Conservation (phyloP, 2,329 filamentous ascomycete species). For the Ophiostoma perfectum region DNA sequence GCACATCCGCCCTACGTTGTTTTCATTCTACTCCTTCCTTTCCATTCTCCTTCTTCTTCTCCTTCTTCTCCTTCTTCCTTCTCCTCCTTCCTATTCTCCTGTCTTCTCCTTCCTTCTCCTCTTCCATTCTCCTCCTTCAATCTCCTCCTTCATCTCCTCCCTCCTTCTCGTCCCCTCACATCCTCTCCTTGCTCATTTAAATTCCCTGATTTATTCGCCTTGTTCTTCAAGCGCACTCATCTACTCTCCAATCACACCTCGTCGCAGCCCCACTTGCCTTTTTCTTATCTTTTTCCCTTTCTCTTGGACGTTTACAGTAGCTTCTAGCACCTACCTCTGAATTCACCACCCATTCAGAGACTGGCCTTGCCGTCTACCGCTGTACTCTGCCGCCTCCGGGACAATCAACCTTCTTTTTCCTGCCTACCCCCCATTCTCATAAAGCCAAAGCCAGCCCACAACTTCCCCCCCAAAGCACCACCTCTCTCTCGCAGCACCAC, state of each 20-base stretch:
- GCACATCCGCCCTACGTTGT: too few species aligned
- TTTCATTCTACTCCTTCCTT: too few species aligned
- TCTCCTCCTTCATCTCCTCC: not conserved
- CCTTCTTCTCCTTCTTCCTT: not conserved
- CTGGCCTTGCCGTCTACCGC: not conserved
- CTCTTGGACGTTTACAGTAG: not conserved
- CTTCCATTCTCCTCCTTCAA: too few species aligned
- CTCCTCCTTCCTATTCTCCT: too few species aligned
- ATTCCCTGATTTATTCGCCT: conserved; percentile 5
- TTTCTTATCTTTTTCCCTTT: not conserved
- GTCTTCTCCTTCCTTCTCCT: too few species aligned
- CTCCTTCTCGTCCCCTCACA: not conserved
- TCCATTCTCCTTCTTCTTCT: too few species aligned
- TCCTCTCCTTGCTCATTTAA: not conserved
- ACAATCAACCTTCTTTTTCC: not conserved
- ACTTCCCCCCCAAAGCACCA: not conserved
- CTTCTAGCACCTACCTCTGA: conserved; percentile 11
- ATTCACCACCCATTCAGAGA: not conserved
- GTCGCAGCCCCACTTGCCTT: not conserved
- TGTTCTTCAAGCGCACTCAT: not conserved
- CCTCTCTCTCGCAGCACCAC: not conserved
- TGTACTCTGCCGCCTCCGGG: not conserved
- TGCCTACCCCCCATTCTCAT: conserved; percentile 5
- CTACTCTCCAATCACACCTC: not conserved
- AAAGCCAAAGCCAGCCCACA: not conserved